phyloP scores from a whole-genome alignment of 2,329 filamentous ascomycete genomes.

The Xylaria arbuscula region DNA sequence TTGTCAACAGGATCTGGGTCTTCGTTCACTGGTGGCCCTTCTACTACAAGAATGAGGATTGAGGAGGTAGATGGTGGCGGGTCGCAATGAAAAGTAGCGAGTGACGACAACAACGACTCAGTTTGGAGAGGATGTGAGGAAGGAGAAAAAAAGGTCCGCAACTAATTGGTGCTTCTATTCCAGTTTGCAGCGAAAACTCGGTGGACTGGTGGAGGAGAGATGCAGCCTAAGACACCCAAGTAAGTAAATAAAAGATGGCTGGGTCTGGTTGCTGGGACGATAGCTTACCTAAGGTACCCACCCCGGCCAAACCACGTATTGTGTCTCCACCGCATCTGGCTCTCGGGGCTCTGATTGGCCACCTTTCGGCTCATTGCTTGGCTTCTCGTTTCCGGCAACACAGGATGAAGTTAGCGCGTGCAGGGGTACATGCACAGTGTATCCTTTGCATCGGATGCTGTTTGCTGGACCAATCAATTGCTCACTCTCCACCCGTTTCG shows the following conservation, averaged over 20 bases:
- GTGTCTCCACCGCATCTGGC: constrained; percentile 7
- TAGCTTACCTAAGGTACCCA: constrained; percentile 27
- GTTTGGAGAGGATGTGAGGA: constrained; percentile 30
- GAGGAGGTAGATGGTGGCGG: constrained; percentile 16
- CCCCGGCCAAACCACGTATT: constrained; percentile 36
- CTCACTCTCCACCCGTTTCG: neutral
- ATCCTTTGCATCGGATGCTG: constrained; percentile 1
- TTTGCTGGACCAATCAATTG: constrained; percentile 13
- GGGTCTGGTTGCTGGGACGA: constrained; percentile 46
- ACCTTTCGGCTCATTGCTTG: neutral
- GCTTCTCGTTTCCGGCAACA: constrained; percentile 5
- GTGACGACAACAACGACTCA: constrained; percentile 31
- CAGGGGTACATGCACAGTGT: constrained; percentile 4
- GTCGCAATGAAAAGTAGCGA: constrained; percentile 32
- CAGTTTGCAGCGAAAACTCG: constrained; percentile 36
- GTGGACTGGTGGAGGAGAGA: constrained; percentile 24
- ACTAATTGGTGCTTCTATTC: constrained; percentile 46
- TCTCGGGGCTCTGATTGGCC: constrained; percentile 15
- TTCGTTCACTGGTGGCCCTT: constrained; percentile 43
- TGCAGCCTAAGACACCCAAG: constrained; percentile 36
- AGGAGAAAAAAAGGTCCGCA: constrained; percentile 31
- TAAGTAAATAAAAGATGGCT: constrained; percentile 50
- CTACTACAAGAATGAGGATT: constrained; percentile 41
- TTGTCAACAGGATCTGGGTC: constrained; percentile 43
- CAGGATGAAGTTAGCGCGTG: constrained; percentile 8